phyloP scores from a whole-genome alignment of 495 filamentous ascomycete genomes.

The Darksidea phi region DNA sequence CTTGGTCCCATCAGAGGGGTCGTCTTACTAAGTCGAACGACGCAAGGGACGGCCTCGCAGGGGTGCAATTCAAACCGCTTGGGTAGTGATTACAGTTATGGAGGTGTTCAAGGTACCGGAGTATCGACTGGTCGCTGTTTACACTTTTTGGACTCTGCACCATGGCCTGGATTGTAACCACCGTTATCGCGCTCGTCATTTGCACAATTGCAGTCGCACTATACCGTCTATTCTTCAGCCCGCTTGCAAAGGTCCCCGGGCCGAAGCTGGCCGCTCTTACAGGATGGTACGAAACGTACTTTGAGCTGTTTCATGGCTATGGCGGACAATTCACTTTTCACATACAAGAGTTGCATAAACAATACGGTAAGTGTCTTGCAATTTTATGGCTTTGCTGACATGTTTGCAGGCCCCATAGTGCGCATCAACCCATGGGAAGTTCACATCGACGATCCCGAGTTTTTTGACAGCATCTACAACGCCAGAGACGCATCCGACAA shows the following conservation, averaged over 20 bases:
- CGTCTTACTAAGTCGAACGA: background rate
- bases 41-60: background rate
- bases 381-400: background rate
- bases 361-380: conserved; percentile 22
- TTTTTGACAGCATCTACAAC: conserved; percentile 30
- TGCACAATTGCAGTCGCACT: background rate
- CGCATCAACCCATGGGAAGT: conserved; percentile 14
- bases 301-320: conserved; percentile 29
- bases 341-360: conserved; percentile 29
- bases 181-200: background rate
- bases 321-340: conserved; percentile 25
- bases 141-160: background rate
- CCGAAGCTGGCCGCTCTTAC: conserved; percentile 34
- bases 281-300: conserved; percentile 38
- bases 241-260: conserved; percentile 24
- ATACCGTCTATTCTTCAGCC: conserved; percentile 30
- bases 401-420: conserved; percentile 20
- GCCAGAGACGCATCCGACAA: conserved; percentile 11
- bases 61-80: background rate
- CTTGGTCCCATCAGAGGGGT: no score
- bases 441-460: conserved; percentile 7
- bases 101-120: background rate
- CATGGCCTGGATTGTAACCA: background rate
- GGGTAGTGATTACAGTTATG: background rate
- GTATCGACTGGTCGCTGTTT: background rate